A percentile compares a stretch with the other conserved stretches of the same genome.
Evolutionary conservation across 768 basidiomycete genomes (phyloP).

Genomic region (Lactarius psammicola): DNA sequence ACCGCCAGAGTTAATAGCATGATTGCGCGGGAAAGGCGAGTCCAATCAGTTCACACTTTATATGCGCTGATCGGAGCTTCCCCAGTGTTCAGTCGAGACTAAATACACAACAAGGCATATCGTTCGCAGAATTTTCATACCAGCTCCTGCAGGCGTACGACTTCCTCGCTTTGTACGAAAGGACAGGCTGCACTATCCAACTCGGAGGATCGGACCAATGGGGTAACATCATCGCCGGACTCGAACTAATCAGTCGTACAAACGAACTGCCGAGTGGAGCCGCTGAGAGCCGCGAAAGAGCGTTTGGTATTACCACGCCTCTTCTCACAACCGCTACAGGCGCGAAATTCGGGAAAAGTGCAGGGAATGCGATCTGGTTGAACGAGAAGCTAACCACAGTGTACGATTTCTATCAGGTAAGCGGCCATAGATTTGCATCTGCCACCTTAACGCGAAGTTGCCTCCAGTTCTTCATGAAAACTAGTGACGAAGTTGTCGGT

Average conservation of each 20-base stretch:
- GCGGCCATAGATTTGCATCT: not conserved
- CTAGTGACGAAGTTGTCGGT: conserved; percentile 29
- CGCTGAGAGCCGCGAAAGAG: conserved; percentile 36
- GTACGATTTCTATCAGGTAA: conserved; percentile 95
- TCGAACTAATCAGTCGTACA: conserved; percentile 80
- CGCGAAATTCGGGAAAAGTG: conserved; percentile 96
- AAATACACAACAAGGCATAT: conserved; percentile 78
- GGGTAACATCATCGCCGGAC: conserved; percentile 94
- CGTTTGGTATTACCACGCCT: conserved; percentile 91
- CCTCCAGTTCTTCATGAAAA: conserved; percentile 82
- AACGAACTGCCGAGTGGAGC: conserved; percentile 22
- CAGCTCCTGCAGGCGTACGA: conserved; percentile 97
- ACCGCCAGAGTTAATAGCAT: conserved; percentile 83
- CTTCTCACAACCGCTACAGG: conserved; percentile 85
- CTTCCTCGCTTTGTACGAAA: conserved; percentile 72
- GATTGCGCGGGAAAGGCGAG: conserved; percentile 86
- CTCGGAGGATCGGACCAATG: conserved; percentile 97
- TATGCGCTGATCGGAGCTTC: not conserved
- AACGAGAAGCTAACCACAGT: conserved; percentile 74
- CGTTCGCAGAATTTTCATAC: conserved; percentile 98
- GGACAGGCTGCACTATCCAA: conserved; percentile 75
- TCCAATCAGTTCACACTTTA: not conserved
- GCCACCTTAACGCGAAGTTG: not conserved
- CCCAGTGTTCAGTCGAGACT: conserved; percentile 80
- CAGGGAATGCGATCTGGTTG: conserved; percentile 94